Conservation (phyloP, 2,329 filamentous ascomycete genomes). For the Arthrobotrys iridis region DNA sequence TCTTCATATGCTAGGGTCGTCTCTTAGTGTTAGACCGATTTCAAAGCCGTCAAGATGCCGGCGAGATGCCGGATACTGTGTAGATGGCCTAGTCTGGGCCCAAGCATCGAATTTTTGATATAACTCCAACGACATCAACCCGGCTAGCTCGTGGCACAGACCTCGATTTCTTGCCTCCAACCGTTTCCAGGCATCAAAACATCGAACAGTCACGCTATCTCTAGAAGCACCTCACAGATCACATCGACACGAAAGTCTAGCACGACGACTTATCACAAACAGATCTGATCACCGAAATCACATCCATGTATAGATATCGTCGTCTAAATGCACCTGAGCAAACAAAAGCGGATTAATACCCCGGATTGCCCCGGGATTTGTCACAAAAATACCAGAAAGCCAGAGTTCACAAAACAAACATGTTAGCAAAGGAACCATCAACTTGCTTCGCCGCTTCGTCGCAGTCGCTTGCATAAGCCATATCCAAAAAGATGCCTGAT, state of each 20-base stretch:
- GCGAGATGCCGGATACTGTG: too few relatives aligned
- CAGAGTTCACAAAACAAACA: too few relatives aligned
- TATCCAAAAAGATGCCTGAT: background rate
- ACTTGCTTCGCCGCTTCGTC: background rate
- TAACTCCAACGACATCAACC: background rate
- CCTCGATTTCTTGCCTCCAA: background rate
- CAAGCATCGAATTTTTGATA: background rate
- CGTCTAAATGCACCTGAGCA: background rate
- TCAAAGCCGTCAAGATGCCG: too few relatives aligned
- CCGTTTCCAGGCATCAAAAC: background rate
- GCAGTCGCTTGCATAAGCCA: constrained; percentile 4
- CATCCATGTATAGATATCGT: background rate
- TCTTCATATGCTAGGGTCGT: too few relatives aligned
- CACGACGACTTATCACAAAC: background rate
- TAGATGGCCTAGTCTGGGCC: too few relatives aligned
- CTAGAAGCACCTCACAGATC: background rate
- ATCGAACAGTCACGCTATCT: background rate
- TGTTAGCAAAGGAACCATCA: too few relatives aligned
- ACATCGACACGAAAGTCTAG: background rate
- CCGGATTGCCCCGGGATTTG: background rate
- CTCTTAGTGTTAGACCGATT: too few relatives aligned
- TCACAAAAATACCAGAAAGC: too few relatives aligned
- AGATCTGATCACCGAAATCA: background rate
- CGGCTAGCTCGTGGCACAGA: constrained; percentile 3
- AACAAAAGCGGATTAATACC: constrained; percentile 1